Evolutionary conservation across 768 basidiomycete species (phyloP).

Genomic region (Pleurotus eryngii): DNA sequence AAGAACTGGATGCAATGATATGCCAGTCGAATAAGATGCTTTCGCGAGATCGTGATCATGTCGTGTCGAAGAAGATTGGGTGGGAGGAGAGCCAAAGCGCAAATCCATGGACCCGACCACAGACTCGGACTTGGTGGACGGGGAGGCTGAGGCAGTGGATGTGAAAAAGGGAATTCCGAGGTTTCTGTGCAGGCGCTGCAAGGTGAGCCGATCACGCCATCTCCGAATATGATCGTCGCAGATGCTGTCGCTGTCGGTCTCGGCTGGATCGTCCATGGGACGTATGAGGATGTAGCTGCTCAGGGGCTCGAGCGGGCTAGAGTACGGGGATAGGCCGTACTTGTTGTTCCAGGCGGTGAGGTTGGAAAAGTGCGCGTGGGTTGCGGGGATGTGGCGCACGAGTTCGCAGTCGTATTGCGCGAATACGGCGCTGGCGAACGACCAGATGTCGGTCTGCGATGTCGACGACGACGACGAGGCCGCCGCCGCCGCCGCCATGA

Average conservation of each 20-base stretch:
- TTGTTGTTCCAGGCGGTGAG: constrained; percentile 12
- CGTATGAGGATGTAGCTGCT: constrained; percentile 16
- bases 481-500: constrained; percentile 13
- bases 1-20: background rate
- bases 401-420: constrained; percentile 40
- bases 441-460: constrained; percentile 35
- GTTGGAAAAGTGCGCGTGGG: constrained; percentile 3
- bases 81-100: background rate
- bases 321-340: background rate
- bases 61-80: background rate
- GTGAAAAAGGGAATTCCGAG: constrained; percentile 23
- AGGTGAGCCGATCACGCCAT: constrained; percentile 16
- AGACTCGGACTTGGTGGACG: background rate
- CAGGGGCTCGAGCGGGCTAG: background rate
- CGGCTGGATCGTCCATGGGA: constrained; percentile 9
- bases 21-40: background rate
- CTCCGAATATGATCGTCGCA: constrained; percentile 4
- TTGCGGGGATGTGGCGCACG: constrained; percentile 11
- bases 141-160: background rate
- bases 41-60: background rate
- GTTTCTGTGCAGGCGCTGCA: constrained; percentile 27
- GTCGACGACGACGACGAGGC: constrained; percentile 12
- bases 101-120: background rate
- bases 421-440: constrained; percentile 37
- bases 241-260: background rate